Base-by-base conservation (phyloP, 805 yeast genomes). In the Jamesozyma hellenica region DNA sequence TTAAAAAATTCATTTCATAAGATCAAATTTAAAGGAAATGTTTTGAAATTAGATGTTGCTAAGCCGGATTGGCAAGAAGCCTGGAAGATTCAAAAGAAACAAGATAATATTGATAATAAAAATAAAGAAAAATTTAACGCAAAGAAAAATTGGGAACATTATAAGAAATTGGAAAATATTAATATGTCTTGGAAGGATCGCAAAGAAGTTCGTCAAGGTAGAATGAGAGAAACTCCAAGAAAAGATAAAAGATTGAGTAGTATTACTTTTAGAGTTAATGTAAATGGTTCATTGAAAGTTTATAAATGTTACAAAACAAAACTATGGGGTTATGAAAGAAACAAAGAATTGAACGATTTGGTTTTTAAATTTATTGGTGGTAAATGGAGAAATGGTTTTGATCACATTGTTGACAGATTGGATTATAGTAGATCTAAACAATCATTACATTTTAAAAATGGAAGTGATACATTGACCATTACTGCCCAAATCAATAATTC, bases 291-390 rank as follows among this genome's bases (percentile, higher is more conserved):
- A 34, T 61, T 75, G 39, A 77, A 74, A 58, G 66, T 67, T 4
- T 61, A 82, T 41, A 74, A 74, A 49, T 66, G 79, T 48, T 72
- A 71, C 50, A 86, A 87, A 62, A 75, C 79, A 26, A 87, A 87
- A 56, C 69, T 92, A 31, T 90, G 98, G 98, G 97, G 97, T 3
- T 71, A 75, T 44, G 87, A 82, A 48, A 83, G 82, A 63, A 71
- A 74, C 46, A 79, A 73, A 50, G 65, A 70, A 3, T 56, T 70
- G 2, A 68, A 71, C 27, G 92, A 81, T 49, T 66, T 87, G 48
- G 82, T 80, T 0, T 72, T 68, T 60, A 65, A 67, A 39, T 88
- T 74, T 55, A 65, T 60, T 9, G 72, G 79, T 44, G 83, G 82
- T 0, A 72, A 70, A 34, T 86, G 96, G 96, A 72, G 71, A 48